Conservation (phyloP, 2,329 filamentous ascomycete genomes). For the Diaporthe caulivora region DNA sequence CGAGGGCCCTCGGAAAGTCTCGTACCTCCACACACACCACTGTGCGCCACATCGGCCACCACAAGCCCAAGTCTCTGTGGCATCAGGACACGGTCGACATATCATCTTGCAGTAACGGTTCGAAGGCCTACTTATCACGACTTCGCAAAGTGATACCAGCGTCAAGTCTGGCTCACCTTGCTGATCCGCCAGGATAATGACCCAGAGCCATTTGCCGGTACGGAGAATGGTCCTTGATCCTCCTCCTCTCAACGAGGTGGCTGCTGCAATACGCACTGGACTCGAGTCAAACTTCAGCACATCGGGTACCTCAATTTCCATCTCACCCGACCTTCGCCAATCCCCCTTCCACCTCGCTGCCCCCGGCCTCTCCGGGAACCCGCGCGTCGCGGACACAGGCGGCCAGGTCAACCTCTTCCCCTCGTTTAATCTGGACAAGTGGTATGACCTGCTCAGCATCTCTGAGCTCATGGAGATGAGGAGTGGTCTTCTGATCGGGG, state of each 20-base stretch:
- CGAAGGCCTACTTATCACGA: not conserved
- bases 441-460: slow-evolving; percentile 50
- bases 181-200: not conserved
- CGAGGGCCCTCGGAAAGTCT: not conserved
- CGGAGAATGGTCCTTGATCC: not conserved
- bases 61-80: not conserved
- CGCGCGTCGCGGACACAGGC: slow-evolving; percentile 57
- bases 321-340: slow-evolving; percentile 51
- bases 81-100: not conserved
- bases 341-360: slow-evolving; percentile 54
- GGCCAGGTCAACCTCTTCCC: slow-evolving; percentile 57
- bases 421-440: slow-evolving; percentile 48
- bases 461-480: slow-evolving; percentile 53
- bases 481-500: slow-evolving; percentile 53
- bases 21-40: not conserved
- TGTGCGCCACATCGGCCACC: not conserved
- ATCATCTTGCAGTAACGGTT: not conserved
- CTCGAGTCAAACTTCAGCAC: not conserved
- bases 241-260: not conserved
- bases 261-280: not conserved
- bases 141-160: too few relatives aligned
- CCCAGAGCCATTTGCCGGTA: not conserved
- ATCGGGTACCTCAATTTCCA: not conserved
- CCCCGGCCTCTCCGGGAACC: slow-evolving; percentile 54
- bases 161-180: too few relatives aligned